A percentile compares a stretch with the other conserved stretches of the same genome.
Conservation (phyloP, 108 stramenopile species). For the Poteriospumella lacustris region DNA sequence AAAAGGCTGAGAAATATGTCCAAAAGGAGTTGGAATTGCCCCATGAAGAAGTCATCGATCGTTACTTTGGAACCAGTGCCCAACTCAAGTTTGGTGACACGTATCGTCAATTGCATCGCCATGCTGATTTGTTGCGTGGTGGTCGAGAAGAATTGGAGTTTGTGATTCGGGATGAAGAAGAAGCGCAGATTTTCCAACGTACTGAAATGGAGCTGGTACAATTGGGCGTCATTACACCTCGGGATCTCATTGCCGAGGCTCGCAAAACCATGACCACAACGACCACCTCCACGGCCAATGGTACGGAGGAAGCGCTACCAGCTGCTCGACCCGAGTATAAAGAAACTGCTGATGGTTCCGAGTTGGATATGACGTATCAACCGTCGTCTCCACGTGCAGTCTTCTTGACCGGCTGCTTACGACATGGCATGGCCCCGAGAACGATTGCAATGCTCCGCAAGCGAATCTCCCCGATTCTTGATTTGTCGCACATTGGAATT, state of each 20-base stretch:
- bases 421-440: not conserved
- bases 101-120: not conserved
- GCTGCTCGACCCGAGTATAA: too few relatives aligned
- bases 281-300: too few relatives aligned
- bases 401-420: not conserved
- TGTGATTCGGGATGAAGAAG: not conserved
- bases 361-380: not conserved
- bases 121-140: not conserved
- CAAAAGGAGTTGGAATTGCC: too few relatives aligned
- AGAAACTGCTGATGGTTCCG: too few relatives aligned
- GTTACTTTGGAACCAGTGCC: conserved; percentile 1
- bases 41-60: too few relatives aligned
- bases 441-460: not conserved
- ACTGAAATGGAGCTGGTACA: too few relatives aligned
- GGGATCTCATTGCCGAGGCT: too few relatives aligned
- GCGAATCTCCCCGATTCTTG: not conserved
- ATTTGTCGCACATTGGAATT: not conserved
- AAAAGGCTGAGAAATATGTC: too few relatives aligned
- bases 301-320: too few relatives aligned
- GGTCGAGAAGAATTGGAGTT: not conserved
- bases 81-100: not conserved
- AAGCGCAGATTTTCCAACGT: too few relatives aligned
- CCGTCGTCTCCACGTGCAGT: not conserved
- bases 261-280: too few relatives aligned
- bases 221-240: too few relatives aligned